A percentile compares a stretch with the other conserved stretches of the same genome.
phyloP scores from a whole-genome alignment of 1,139 yeast species.

The Yamadazyma conglobata region DNA sequence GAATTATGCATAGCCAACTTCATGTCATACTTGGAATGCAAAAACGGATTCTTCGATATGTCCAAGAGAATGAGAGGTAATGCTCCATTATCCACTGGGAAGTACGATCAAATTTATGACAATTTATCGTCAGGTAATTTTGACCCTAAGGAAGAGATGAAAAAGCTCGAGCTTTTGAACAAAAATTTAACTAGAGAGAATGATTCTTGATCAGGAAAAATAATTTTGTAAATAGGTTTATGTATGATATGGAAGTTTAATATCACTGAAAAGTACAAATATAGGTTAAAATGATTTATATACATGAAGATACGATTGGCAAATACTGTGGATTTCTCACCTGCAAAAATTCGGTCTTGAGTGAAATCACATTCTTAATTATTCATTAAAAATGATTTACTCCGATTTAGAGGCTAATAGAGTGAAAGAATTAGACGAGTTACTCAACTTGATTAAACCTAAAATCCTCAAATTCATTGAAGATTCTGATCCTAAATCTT shows the following conservation, averaged over 20 bases:
- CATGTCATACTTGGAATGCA: slow-evolving; percentile 84
- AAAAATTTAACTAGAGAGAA: slow-evolving; percentile 35
- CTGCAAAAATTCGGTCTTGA: no score
- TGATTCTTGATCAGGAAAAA: no score
- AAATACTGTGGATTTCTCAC: no score
- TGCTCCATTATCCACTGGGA: slow-evolving; percentile 90
- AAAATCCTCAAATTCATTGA: slow-evolving; percentile 34
- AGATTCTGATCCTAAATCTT: slow-evolving; percentile 30
- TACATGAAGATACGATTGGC: no score
- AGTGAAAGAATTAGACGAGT: slow-evolving; percentile 35
- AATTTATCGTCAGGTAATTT: slow-evolving; percentile 77
- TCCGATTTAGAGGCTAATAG: slow-evolving; percentile 30
- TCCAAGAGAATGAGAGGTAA: slow-evolving; percentile 90
- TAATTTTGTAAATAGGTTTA: slow-evolving; percentile 13
- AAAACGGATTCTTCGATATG: slow-evolving; percentile 82
- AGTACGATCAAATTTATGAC: slow-evolving; percentile 81
- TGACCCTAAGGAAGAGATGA: slow-evolving; percentile 76
- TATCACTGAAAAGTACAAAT: not conserved
- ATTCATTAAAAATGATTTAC: no score
- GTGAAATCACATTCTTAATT: no score
- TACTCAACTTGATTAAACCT: slow-evolving; percentile 34
- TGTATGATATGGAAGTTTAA: slow-evolving; percentile 2
- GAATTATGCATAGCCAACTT: slow-evolving; percentile 85
- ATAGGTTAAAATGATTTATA: no score
- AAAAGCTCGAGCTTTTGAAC: slow-evolving; percentile 58